Conservation (phyloP, 108 stramenopile genomes). For the Conticribra weissflogii region DNA sequence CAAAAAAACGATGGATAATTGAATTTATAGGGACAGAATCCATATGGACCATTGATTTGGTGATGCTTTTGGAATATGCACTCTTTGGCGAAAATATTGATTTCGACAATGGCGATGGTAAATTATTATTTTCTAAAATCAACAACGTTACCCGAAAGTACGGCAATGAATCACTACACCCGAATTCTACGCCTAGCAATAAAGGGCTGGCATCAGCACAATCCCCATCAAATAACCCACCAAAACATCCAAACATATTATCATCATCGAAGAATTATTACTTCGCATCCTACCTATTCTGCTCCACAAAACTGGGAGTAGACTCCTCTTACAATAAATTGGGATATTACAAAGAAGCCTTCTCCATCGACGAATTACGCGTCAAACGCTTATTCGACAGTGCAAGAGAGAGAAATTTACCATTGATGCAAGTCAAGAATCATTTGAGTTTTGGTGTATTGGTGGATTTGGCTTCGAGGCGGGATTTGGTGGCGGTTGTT, state of each 20-base stretch:
- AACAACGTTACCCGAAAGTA: background rate
- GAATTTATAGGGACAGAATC: constrained; percentile 57
- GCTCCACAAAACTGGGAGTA: constrained; percentile 54
- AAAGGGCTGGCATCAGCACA: constrained; percentile 5
- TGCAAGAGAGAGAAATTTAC: constrained; percentile 24
- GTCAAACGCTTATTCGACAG: constrained; percentile 45
- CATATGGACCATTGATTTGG: constrained; percentile 83
- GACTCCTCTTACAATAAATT: constrained; percentile 53
- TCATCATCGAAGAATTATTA: background rate
- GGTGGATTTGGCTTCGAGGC: constrained; percentile 54
- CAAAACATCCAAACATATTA: background rate
- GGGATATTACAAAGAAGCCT: constrained; percentile 67
- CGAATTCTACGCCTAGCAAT: background rate
- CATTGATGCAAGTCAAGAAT: constrained; percentile 32
- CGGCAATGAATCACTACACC: background rate
- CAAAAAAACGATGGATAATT: constrained; percentile 38
- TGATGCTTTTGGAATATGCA: constrained; percentile 51
- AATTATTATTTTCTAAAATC: background rate
- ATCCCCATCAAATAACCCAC: background rate
- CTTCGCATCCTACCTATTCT: constrained; percentile 36
- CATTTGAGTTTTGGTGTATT: constrained; percentile 42
- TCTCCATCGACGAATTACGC: constrained; percentile 57
- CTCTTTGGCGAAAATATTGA: constrained; percentile 6
- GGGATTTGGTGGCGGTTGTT: constrained; percentile 70
- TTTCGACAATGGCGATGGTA: background rate